Conservation (phyloP, 768 basidiomycete genomes). For the Tricholoma flavovirens region DNA sequence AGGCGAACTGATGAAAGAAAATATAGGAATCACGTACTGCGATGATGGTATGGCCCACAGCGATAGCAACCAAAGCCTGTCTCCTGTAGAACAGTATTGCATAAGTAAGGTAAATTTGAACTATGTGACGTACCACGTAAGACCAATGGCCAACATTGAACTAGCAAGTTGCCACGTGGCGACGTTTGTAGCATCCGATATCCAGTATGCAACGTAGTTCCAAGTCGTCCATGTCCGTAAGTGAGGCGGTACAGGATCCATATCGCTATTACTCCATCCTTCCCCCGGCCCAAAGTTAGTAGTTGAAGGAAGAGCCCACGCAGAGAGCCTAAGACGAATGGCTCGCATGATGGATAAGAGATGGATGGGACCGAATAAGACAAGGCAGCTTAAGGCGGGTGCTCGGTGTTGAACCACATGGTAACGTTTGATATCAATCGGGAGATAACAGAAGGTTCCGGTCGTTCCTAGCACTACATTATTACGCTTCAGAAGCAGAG, state of each 20-base stretch:
- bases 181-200: constrained; percentile 44
- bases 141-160: constrained; percentile 69
- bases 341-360: not conserved
- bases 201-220: constrained; percentile 63
- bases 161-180: constrained; percentile 59
- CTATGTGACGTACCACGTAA: constrained; percentile 51
- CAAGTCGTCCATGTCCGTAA: constrained; percentile 62
- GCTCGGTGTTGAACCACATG: not conserved
- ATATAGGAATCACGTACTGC: constrained; percentile 29
- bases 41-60: constrained; percentile 68
- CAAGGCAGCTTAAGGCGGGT: not conserved
- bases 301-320: constrained; percentile 47
- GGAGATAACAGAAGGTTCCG: no score
- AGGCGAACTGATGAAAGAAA: not conserved
- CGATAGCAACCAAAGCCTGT: constrained; percentile 64
- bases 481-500: no score
- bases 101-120: not conserved
- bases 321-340: constrained; percentile 28
- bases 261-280: constrained; percentile 69
- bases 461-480: no score
- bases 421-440: not conserved
- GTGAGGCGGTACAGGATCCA: constrained; percentile 65
- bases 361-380: not conserved
- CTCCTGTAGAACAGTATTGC: constrained; percentile 32
- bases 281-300: constrained; percentile 53